Base-by-base conservation (phyloP, 2,329 filamentous ascomycete species). In the Hypoxylon sp. region DNA sequence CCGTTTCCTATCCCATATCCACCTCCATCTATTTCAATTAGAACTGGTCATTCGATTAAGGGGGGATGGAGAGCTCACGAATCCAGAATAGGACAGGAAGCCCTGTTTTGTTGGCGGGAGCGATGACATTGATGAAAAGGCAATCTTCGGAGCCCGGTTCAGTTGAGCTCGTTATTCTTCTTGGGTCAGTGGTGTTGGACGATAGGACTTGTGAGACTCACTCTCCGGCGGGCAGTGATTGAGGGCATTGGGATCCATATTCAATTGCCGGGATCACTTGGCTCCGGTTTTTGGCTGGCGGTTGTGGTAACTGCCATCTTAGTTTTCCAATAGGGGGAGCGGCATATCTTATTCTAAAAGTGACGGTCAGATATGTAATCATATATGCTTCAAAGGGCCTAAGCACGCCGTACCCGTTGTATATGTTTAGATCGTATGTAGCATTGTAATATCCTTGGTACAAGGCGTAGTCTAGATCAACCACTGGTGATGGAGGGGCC, bases 51-150 rank as follows among this genome's bases (percentile, higher is more conserved):
- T 2, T 10, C n/a, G 19, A 17, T 29, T 11, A 6, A 37, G 5
- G 11, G 13, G 7, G 7, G 10, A 32, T 24, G 32, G 6, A 2
- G 6, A 19, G 69, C 76, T 74, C 68, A 77, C 76, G 84, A 42
- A 87, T 83, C 81, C 81, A 85, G 3, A 86, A 81, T 1, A 86
- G 66, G 0, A 87, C 84, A 0, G 84, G 80, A 6, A 75, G 77
- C 72, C 31, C 46, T 68, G 77, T 71, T 64, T 62, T 60, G 65
- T 75, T 71, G 10, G 71, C 70, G 1, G 85, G 83, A 2, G 82
- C 80, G 62, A 80, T 78, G 3, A 86, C 80, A 68, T 85, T 84
- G 10, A 86, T 72, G 67, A 84, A 85, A 10, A 82, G 74, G 65
- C 84, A 86, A 64, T 86, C 84, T 69, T 86, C 83, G 55, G 80